Evolutionary conservation across 192 early-diverging fungal genomes (phyloP).

Genomic region (Thamnidium elegans): DNA sequence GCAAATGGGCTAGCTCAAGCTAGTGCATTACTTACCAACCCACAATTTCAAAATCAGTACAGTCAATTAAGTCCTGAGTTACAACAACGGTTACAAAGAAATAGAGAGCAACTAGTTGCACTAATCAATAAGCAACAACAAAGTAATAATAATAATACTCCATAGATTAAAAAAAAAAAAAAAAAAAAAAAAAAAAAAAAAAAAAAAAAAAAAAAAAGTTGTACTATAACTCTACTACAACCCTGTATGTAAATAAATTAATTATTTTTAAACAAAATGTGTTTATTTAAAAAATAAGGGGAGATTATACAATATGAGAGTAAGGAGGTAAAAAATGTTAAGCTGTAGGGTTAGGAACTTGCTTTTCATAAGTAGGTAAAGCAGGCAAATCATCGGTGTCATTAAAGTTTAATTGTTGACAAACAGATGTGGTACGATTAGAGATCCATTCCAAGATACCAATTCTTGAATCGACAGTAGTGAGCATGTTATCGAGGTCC

Average conservation of each 20-base stretch:
- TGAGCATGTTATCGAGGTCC: conserved; percentile 20
- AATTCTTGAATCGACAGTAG: conserved; percentile 15
- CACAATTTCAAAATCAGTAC: conserved; percentile 28
- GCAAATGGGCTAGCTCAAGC: conserved; percentile 30
- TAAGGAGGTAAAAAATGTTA: no score
- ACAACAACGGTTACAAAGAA: conserved; percentile 29
- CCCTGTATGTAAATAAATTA: no score
- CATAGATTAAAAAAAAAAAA: no score
- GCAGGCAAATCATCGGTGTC: conserved; percentile 26
- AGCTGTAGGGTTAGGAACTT: no score
- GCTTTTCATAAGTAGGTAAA: background rate
- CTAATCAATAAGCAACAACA: conserved; percentile 25
- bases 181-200: no score
- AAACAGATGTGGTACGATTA: conserved; percentile 8
- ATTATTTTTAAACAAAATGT: no score
- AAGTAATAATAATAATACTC: conserved; percentile 17
- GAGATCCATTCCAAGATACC: conserved; percentile 25
- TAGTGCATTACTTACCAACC: conserved; percentile 26
- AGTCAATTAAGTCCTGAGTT: conserved; percentile 31
- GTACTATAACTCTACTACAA: no score
- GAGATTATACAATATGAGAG: no score
- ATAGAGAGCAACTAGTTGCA: conserved; percentile 28
- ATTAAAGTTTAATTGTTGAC: conserved; percentile 26
- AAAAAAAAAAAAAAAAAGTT: no score
- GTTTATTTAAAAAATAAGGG: no score